phyloP scores from a whole-genome alignment of 208 protist genomes.

The Acanthamoeba sp. region DNA sequence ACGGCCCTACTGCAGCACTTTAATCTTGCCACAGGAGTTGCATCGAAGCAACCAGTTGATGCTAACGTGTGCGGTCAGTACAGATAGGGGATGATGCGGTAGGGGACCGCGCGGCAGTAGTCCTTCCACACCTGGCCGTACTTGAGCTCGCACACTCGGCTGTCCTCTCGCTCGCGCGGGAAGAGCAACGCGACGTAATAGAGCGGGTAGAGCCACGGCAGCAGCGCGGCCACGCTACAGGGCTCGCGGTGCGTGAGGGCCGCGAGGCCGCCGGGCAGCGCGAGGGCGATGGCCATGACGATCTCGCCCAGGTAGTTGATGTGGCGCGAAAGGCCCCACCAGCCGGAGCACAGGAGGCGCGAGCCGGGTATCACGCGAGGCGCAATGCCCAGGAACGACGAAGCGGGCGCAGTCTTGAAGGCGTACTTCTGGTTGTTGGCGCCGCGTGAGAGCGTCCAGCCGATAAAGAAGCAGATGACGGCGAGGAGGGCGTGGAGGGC shows the following conservation, averaged over 20 bases:
- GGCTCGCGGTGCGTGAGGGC: not conserved
- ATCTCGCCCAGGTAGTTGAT: slow-evolving; percentile 67
- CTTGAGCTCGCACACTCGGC: not conserved
- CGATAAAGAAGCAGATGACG: not conserved
- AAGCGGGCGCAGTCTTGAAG: not conserved
- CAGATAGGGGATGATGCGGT: slow-evolving; percentile 6
- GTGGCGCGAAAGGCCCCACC: slow-evolving; percentile 26
- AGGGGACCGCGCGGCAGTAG: not conserved
- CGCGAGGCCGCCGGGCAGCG: not conserved
- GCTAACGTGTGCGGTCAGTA: not conserved
- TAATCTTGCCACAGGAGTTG: no score
- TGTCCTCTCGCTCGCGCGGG: slow-evolving; percentile 13
- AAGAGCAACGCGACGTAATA: slow-evolving; percentile 8
- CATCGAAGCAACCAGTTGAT: no score
- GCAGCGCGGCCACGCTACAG: not conserved
- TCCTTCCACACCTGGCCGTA: not conserved
- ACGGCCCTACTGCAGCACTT: no score
- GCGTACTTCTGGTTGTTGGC: slow-evolving; percentile 26
- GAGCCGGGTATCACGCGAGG: not conserved
- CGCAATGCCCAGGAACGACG: not conserved
- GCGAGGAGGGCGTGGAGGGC: not conserved
- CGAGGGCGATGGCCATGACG: not conserved
- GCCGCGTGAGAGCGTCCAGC: not conserved
- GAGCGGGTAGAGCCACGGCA: slow-evolving; percentile 34
- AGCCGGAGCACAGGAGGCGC: not conserved